Evolutionary conservation across 257 asterid genomes (phyloP).

Genomic region (Solanum appendiculatum): DNA sequence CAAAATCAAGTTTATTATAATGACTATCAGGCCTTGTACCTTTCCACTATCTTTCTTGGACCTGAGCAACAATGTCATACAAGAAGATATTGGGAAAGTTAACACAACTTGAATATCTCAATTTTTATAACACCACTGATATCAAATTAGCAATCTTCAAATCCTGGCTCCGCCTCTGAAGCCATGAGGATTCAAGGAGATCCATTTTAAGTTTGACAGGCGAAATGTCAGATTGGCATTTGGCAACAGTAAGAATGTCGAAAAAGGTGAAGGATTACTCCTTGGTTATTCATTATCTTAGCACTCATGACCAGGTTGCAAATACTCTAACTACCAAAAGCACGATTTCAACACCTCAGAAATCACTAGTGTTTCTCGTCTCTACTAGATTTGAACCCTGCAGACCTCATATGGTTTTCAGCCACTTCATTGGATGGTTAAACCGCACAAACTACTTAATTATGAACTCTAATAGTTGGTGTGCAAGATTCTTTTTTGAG

Average conservation of each 20-base stretch:
- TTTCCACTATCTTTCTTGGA: neutral
- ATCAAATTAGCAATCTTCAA: neutral
- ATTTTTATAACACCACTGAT: too few species aligned
- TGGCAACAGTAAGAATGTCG: neutral
- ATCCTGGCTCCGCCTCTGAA: neutral
- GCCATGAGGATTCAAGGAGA: neutral
- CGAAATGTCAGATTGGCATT: neutral
- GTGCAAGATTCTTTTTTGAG: neutral
- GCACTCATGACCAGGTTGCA: neutral
- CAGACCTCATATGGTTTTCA: neutral
- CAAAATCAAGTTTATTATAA: neutral
- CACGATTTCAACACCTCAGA: neutral
- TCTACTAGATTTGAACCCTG: neutral
- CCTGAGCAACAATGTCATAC: neutral
- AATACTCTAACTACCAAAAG: neutral
- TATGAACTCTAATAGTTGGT: neutral
- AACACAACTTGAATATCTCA: neutral
- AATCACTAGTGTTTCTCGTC: neutral
- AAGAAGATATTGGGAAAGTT: neutral
- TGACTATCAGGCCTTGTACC: neutral
- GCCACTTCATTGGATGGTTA: neutral
- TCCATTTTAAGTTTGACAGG: neutral
- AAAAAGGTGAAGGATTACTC: neutral
- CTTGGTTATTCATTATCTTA: neutral
- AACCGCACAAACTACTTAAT: neutral